Conservation (phyloP, 345 rosid genomes). For the Schrenkiella parvula region DNA sequence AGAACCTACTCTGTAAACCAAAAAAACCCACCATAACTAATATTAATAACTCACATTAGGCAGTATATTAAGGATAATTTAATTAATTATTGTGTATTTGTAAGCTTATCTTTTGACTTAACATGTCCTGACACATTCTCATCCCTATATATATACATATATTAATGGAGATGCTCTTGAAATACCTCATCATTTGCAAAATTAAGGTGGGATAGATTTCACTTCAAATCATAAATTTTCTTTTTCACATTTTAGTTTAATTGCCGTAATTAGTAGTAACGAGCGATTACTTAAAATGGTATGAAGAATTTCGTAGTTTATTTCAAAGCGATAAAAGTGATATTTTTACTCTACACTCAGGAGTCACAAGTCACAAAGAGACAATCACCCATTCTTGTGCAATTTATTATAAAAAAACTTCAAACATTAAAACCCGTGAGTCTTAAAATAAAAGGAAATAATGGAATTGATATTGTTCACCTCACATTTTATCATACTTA, state of each 20-base stretch:
- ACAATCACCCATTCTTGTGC: conserved; percentile 23
- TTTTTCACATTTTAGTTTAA: not conserved
- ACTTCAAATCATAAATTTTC: not conserved
- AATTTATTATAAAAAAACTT: not conserved
- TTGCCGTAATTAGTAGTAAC: not conserved
- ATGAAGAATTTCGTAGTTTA: not conserved
- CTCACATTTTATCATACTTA: not conserved
- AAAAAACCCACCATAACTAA: not conserved
- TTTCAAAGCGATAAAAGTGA: conserved; percentile 16
- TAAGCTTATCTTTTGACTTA: conserved; percentile 17
- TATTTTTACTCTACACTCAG: conserved; percentile 3
- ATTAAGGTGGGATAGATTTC: not conserved
- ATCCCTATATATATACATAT: not conserved
- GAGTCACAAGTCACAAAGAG: conserved; percentile 23
- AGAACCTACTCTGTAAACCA: not conserved
- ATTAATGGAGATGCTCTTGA: conserved; percentile 1
- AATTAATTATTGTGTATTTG: not conserved
- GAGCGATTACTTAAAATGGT: not conserved
- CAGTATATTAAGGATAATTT: not conserved
- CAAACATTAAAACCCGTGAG: conserved; percentile 23
- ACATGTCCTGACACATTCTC: conserved; percentile 15
- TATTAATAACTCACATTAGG: not conserved
- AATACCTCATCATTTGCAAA: not conserved
- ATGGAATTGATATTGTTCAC: not conserved
- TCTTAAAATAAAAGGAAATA: not conserved